Conservation (phyloP, 2,329 filamentous ascomycete genomes). For the Aspergillus pseudoglaucus region DNA sequence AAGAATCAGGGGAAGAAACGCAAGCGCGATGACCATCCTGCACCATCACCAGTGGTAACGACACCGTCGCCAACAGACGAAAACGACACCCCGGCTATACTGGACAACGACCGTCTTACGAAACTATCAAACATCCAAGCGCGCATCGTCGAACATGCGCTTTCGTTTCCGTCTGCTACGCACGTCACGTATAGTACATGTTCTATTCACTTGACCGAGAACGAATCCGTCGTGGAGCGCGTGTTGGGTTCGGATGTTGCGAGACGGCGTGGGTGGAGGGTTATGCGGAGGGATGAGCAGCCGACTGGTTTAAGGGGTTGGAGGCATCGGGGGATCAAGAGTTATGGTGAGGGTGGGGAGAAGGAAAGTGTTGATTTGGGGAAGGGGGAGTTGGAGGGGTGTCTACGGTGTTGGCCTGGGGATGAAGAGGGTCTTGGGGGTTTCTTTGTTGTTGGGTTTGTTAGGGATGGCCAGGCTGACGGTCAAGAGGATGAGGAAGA, state of each 20-base stretch:
- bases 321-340: constrained; percentile 57
- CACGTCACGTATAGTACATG: constrained; percentile 91
- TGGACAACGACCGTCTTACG: constrained; percentile 57
- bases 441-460: constrained; percentile 89
- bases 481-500: constrained; percentile 23
- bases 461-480: constrained; percentile 40
- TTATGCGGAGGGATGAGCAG: constrained; percentile 67
- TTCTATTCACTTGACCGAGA: constrained; percentile 79
- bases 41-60: constrained; percentile 2
- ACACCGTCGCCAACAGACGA: constrained; percentile 26
- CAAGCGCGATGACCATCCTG: constrained; percentile 28
- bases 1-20: constrained; percentile 34
- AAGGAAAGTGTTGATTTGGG: constrained; percentile 24
- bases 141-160: constrained; percentile 73
- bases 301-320: constrained; percentile 69
- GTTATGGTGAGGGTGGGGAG: constrained; percentile 15
- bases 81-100: constrained; percentile 28
- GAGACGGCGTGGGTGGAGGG: constrained; percentile 63
- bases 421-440: constrained; percentile 84
- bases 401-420: constrained; percentile 73
- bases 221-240: constrained; percentile 73
- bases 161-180: constrained; percentile 67
- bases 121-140: constrained; percentile 78
- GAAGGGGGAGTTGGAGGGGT: constrained; percentile 57
- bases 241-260: constrained; percentile 65